A percentile compares a stretch with the other conserved stretches of the same genome.
Conservation (phyloP, 78 protist genomes). For the Polysphondylium violaceum region DNA sequence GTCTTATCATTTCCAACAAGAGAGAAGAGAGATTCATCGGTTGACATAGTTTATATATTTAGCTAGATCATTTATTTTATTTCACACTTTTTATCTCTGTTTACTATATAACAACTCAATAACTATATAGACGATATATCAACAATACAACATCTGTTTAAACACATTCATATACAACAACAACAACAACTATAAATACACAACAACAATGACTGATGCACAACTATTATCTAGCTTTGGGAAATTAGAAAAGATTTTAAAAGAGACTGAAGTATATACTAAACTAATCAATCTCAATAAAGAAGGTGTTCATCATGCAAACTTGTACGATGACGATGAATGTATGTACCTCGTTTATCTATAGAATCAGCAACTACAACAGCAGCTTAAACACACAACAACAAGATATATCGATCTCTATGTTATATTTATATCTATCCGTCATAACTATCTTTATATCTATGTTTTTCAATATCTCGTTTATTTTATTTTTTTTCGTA, state of each 20-base stretch:
- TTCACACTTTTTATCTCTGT: too few relatives aligned
- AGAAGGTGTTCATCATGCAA: slow-evolving; percentile 3
- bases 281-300: slow-evolving; percentile 6
- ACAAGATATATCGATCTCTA: too few relatives aligned
- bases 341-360: slow-evolving; percentile 8
- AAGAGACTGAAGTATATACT: slow-evolving; percentile 58
- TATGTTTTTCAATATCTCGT: neutral
- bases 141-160: too few relatives aligned
- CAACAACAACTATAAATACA: neutral
- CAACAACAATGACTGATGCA: slow-evolving; percentile 54
- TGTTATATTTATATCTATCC: too few relatives aligned
- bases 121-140: too few relatives aligned
- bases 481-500: neutral
- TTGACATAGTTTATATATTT: too few relatives aligned
- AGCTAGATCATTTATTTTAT: too few relatives aligned
- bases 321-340: slow-evolving; percentile 43
- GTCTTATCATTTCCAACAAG: too few relatives aligned
- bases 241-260: slow-evolving; percentile 47
- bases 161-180: neutral
- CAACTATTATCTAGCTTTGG: slow-evolving; percentile 34
- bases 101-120: too few relatives aligned
- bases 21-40: too few relatives aligned
- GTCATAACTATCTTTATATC: neutral
- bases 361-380: too few relatives aligned
- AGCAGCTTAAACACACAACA: too few relatives aligned